Conservation (phyloP, 2,329 filamentous ascomycete species). For the Remersonia thermophila region DNA sequence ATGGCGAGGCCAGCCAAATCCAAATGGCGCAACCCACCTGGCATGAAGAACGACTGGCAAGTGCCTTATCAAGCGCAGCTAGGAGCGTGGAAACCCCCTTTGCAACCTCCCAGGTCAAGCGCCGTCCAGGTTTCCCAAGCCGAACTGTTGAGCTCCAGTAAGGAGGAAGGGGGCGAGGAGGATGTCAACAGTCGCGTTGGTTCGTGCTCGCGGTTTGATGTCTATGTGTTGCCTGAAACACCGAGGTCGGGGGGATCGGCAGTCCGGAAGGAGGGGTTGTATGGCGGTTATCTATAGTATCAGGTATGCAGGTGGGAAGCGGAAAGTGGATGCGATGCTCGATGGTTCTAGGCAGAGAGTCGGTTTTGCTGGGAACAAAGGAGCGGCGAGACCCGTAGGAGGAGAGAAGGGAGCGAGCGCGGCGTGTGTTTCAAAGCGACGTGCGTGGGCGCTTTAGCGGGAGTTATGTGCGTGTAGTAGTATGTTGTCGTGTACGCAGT, state of each 20-base stretch:
- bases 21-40: conserved; percentile 13
- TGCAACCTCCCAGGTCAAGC: background rate
- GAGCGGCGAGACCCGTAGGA: conserved; percentile 8
- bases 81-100: conserved; percentile 6
- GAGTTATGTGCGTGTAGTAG: too few relatives aligned
- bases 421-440: background rate
- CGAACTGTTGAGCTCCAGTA: too few relatives aligned
- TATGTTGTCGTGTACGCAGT: too few relatives aligned
- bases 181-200: background rate
- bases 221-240: background rate
- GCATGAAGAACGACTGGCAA: conserved; percentile 18
- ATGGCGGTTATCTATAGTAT: conserved; percentile 4
- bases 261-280: conserved; percentile 1
- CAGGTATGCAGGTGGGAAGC: conserved; percentile 1
- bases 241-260: background rate
- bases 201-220: too few relatives aligned
- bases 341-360: background rate
- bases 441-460: too few relatives aligned
- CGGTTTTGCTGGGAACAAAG: conserved; percentile 11
- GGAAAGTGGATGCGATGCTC: background rate
- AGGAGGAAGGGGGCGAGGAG: too few relatives aligned
- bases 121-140: too few relatives aligned
- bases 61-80: conserved; percentile 11
- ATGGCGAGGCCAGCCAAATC: background rate
- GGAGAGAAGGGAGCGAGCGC: conserved; percentile 5